Evolutionary conservation across 2,329 filamentous ascomycete species (phyloP).

Genomic region (Aspergillus awamori): DNA sequence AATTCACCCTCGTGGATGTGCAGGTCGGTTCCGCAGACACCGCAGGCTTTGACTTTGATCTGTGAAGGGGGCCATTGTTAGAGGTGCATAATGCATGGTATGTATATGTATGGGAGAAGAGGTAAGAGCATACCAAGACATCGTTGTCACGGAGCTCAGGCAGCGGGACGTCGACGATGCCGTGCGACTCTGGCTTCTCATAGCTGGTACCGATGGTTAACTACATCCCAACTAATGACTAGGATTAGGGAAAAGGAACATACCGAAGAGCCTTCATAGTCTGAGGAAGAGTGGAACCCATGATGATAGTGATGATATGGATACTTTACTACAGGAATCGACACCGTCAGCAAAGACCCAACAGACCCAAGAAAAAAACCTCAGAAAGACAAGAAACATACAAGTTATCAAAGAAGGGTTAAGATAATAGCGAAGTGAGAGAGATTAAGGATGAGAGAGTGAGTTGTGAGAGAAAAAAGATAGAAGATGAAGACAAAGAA

Average conservation of each 20-base stretch:
- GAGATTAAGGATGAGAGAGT: not conserved
- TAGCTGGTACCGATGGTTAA: conserved; percentile 45
- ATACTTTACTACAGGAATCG: not conserved
- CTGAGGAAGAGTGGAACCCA: conserved; percentile 50
- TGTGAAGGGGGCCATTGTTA: conserved; percentile 21
- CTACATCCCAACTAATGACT: not conserved
- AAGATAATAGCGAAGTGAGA: no score
- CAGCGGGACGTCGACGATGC: conserved; percentile 64
- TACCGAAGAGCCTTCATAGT: conserved; percentile 66
- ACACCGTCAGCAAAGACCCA: not conserved
- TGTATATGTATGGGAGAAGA: not conserved
- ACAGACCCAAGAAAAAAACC: not conserved
- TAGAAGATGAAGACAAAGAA: conserved; percentile 9
- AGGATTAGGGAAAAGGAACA: conserved; percentile 24
- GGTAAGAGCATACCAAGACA: conserved; percentile 51
- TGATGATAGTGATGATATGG: conserved; percentile 26
- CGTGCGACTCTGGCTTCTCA: conserved; percentile 64
- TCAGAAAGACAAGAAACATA: not conserved
- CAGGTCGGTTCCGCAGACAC: conserved; percentile 62
- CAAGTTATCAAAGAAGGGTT: not conserved
- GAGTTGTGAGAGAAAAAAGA: not conserved
- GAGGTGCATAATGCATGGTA: not conserved
- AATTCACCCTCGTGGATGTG: conserved; percentile 68
- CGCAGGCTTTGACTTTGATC: conserved; percentile 69
- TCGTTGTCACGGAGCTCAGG: conserved; percentile 63